Evolutionary conservation across 2,329 filamentous ascomycete genomes (phyloP), one percentile per base, ranked within the genome.

Genomic region (Neonectria hederae): DNA sequence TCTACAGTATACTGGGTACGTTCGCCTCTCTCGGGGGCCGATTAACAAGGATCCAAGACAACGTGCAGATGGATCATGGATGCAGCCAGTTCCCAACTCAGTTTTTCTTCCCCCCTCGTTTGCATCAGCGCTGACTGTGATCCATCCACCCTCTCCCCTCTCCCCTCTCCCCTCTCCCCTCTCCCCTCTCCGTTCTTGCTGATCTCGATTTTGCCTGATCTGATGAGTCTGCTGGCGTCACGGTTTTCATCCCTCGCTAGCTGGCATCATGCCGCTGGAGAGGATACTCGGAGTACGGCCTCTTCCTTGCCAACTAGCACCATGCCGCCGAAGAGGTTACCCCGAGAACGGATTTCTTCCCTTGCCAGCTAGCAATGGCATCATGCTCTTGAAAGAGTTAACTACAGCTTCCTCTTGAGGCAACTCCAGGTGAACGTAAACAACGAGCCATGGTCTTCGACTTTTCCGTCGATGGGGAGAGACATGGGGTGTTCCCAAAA

Each of bases 1-100:
- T 26, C 48, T 21, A 60, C 54, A 21, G 42, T 45, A 22, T 19
- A 46, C 52, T 24, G 35, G 54, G 26, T 22, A 35, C 49, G 45
- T 5, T 35, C 40, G 35, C 28, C 32, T 49, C 38, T 62, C 55
- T 63, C 55, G 35, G 26, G 62, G 42, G 40, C 54, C 61, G 65
- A 70, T 65, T 65, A 60, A 59, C 62, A 52, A 65, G 63, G 65
- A 57, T 59, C 61, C 54, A 54, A 55, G 55, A 43, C 52, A 43
- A n/a, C 48, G n/a, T 32, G 19, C 48, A 55, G 42, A 40, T 54
- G 49, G 49, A 58, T 49, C 30, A 40, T 58, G 54, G 49, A 63
- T 54, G 60, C 54, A 63, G 32, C 54, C 54, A 54, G 52, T 43
- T 59, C 54, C 54, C 42, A 59, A 58, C 38, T 54, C 55, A 46